Evolutionary conservation across 768 basidiomycete species (phyloP), one percentile per base, ranked within the genome.

Genomic region (Mrakia frigida): DNA sequence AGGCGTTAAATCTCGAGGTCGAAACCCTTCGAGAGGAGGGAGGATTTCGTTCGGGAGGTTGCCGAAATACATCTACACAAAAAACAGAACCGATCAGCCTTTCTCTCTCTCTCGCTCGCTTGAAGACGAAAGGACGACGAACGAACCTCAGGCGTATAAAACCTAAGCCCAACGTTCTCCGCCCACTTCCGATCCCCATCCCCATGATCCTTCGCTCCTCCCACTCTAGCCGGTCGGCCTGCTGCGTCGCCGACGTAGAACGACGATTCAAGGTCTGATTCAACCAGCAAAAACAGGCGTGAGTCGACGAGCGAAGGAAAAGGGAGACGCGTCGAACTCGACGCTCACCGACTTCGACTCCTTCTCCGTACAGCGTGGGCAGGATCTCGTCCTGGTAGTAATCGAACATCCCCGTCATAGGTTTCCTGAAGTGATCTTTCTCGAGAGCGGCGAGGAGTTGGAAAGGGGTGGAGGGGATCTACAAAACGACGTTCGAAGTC

Each of bases 221-320:
- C 71, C 1, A 68, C 76, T 2, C 61, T 67, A 1, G 77, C 78
- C 11, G 86, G 84, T 63, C 94, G 88, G 16, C 94, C 94, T 16
- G 93, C 94, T 1, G 93, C 93, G 80, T 97, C 94, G 3, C 94
- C 94, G 0, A 96, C 90, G 79, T 91, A 95, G 80, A 92, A 91
- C 0, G 92, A 90, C 0, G 84, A 60, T 0, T 81, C 75, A 79
- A 88, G 87, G 82, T 95, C 93, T 94, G 80, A n/a, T n/a, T n/a
- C n/a, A n/a, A n/a, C n/a, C n/a, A n/a, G n/a, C n/a, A n/a, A n/a
- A n/a, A n/a, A n/a, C n/a, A n/a, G n/a, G n/a, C n/a, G 33, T 63
- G 25, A 53, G 43, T 52, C 39, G 31, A 73, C 41, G 69, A 70
- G 56, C 39, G 11, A 14, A 23, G 46, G 16, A 56, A 53, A 70